phyloP scores from a whole-genome alignment of 805 yeast genomes.

The Ogataea populi-albae region DNA sequence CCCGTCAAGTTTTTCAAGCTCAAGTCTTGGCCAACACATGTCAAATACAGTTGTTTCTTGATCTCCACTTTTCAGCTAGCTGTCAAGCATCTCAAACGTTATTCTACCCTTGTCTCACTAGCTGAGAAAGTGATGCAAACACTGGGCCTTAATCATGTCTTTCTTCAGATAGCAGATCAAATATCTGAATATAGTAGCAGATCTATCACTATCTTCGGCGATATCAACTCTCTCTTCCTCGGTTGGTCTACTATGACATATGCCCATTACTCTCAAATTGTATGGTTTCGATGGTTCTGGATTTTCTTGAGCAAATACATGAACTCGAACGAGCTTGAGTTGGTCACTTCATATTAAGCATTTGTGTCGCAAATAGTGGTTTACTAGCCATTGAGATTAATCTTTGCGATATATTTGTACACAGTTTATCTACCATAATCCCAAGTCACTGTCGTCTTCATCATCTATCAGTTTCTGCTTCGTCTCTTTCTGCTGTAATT shows the following conservation, averaged over 20 bases:
- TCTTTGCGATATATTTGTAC: neutral
- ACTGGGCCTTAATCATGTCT: neutral
- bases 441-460: slow-evolving; percentile 30
- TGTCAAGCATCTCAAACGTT: slow-evolving; percentile 25
- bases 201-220: slow-evolving; percentile 31
- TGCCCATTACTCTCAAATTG: slow-evolving; percentile 88
- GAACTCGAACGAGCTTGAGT: slow-evolving; percentile 64
- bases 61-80: slow-evolving; percentile 36
- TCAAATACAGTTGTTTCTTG: slow-evolving; percentile 50
- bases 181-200: neutral
- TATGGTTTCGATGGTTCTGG: slow-evolving; percentile 95
- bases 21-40: slow-evolving; percentile 31
- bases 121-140: neutral
- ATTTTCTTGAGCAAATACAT: slow-evolving; percentile 71
- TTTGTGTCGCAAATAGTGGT: neutral
- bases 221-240: slow-evolving; percentile 39
- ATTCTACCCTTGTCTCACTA: neutral
- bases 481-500: slow-evolving; percentile 8
- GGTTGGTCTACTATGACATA: slow-evolving; percentile 69
- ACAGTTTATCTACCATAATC: slow-evolving; percentile 22
- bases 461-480: slow-evolving; percentile 18
- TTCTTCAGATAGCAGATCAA: neutral
- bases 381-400: neutral
- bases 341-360: slow-evolving; percentile 11
- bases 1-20: slow-evolving; percentile 25